Conservation (phyloP, 306 rosid species). For the Prosopis cineraria region DNA sequence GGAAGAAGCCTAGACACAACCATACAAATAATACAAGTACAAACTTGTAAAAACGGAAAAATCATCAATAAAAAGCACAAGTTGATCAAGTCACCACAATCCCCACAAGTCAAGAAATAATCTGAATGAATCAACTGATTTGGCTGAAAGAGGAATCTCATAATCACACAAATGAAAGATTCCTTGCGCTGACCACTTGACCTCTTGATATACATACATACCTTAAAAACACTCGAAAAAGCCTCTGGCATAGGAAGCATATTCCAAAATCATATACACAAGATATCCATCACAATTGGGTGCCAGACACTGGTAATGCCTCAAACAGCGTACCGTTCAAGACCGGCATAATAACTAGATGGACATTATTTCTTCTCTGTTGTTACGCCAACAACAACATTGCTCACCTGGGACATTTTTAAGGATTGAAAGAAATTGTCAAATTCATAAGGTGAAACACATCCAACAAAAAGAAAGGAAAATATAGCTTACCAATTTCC, state of each 20-base stretch:
- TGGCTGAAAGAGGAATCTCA: background rate
- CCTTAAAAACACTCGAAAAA: background rate
- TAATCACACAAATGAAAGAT: background rate
- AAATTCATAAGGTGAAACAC: background rate
- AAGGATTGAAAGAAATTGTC: background rate
- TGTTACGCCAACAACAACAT: constrained; percentile 92
- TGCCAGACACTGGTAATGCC: background rate
- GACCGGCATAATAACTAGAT: background rate
- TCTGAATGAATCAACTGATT: background rate
- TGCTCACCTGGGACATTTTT: constrained; percentile 75
- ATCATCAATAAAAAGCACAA: background rate
- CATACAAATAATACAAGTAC: background rate
- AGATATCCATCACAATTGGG: background rate
- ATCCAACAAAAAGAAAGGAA: background rate
- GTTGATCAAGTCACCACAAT: background rate
- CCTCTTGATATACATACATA: background rate
- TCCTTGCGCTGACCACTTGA: background rate
- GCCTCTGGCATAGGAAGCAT: too few relatives aligned
- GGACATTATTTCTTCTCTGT: constrained; percentile 71
- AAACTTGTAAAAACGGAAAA: background rate
- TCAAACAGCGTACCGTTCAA: background rate
- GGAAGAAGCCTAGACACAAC: too few relatives aligned
- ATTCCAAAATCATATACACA: background rate
- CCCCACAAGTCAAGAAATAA: background rate
- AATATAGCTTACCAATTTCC: constrained; percentile 77